Base-by-base conservation (phyloP, 2,329 filamentous ascomycete species). In the Juglanconis oblonga region DNA sequence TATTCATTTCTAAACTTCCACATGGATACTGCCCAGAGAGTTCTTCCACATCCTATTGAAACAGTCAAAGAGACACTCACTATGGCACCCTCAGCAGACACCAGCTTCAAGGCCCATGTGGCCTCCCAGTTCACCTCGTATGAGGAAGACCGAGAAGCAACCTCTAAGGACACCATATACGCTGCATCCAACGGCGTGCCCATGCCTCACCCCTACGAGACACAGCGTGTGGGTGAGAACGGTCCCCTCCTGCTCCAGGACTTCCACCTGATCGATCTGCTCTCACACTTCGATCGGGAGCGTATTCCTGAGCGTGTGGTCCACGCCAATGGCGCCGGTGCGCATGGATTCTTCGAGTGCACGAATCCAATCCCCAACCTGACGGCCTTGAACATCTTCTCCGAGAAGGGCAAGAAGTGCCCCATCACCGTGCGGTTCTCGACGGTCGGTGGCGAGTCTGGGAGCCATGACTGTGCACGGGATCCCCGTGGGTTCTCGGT, bases 391-490 rank as follows among this genome's bases (percentile, higher is more conserved):
- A 70, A 76, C 57, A 76, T 83, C 59, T 83, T 87, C 68, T 81
- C 77, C 67, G 77, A 82, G 59, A 78, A 84, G 56, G 89, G 88
- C 66, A 91, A 91, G 77, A 84, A 84, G 72, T 90, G 87, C 52
- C 84, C 87, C 14, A 73, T 87, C 63, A 81, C 87, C 1, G 81
- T 83, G 48, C 85, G 90, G 4, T 91, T 92, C 74, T 91, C 88
- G 0, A 92, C 89, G 1, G 89, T 92, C 4, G 88, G 88, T 69
- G 88, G 88, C 62, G 88, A 91, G 72, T 85, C 84, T 60, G 88
- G 88, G 6, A 90, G 86, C 4, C 81, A 88, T 59, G 89, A 92
- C 68, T 86, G 84, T 64, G 88, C 87, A 36, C 84, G 89, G 61
- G 89, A 92, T 65, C 88, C 88, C 9, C 79, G 88, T 67, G 89